A percentile compares a stretch with the other conserved stretches of the same genome.
Conservation (phyloP, 2,329 filamentous ascomycete species). For the Metarhizium anisopliae region DNA sequence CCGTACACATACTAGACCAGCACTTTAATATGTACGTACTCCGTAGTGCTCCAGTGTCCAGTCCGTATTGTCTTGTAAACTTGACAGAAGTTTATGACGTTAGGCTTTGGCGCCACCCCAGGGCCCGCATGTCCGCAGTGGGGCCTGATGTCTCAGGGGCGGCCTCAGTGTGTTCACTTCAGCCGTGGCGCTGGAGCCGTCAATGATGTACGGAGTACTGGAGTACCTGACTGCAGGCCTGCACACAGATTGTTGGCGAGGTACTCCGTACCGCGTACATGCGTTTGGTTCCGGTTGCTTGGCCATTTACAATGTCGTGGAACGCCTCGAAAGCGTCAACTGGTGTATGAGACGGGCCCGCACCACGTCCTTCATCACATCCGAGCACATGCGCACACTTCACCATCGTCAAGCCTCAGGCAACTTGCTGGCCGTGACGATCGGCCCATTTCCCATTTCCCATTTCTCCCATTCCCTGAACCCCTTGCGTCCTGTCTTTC, state of each 20-base stretch:
- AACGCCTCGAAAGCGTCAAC: not conserved
- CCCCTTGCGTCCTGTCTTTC: not conserved
- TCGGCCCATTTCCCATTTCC: not conserved
- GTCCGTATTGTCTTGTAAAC: no score
- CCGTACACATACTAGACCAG: no score
- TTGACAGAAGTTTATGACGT: no score
- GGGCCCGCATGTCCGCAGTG: not conserved
- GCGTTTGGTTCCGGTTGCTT: not conserved
- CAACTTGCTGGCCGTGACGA: not conserved
- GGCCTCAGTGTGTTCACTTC: not conserved
- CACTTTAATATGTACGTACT: no score
- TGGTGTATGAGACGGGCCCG: not conserved
- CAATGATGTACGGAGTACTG: not conserved
- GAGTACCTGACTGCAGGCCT: not conserved
- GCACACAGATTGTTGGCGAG: not conserved
- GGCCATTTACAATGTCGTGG: not conserved
- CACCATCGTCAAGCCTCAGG: no score
- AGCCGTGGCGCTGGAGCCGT: not conserved
- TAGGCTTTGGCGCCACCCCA: not conserved
- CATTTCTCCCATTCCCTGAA: not conserved
- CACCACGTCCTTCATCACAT: constrained; percentile 1
- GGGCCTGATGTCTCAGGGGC: not conserved
- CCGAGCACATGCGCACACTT: no score
- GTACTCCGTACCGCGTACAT: not conserved
- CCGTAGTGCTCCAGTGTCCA: no score